These are phyloP conservation scores for Ogataea methylovora DNA, from an alignment of 805 yeast genomes.

Conservation along the genomic window DNA sequence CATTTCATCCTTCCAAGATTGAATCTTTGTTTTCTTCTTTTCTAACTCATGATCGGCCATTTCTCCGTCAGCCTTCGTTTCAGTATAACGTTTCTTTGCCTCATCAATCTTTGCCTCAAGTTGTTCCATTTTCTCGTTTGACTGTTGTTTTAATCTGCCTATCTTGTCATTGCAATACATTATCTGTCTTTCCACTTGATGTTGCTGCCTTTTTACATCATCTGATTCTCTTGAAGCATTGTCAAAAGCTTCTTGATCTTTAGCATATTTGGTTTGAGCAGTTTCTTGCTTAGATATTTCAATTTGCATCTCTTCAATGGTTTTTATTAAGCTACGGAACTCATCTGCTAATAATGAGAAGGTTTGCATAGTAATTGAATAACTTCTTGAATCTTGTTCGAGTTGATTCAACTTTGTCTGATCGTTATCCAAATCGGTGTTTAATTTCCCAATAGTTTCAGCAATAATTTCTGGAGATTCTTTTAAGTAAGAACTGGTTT, in stretches of 20 bases:
- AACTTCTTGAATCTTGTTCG: conserved; percentile 42
- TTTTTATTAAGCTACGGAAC: conserved; percentile 30
- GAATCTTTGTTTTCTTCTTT: conserved; percentile 40
- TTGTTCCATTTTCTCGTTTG: conserved; percentile 35
- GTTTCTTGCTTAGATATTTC: conserved; percentile 38
- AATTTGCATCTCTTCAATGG: conserved; percentile 42
- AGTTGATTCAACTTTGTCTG: conserved; percentile 29
- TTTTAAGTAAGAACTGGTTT: conserved; percentile 49
- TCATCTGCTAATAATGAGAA: conserved; percentile 45
- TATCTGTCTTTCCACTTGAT: conserved; percentile 44
- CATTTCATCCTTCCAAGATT: conserved; percentile 26
- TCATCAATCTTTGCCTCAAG: conserved; percentile 34
- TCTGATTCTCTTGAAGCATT: conserved; percentile 28
- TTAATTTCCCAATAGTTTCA: conserved; percentile 46
- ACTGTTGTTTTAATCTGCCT: conserved; percentile 33
- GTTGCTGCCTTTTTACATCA: conserved; percentile 34
- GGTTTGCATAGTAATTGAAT: conserved; percentile 49
- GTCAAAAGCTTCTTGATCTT: conserved; percentile 34
- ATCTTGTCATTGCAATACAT: conserved; percentile 40
- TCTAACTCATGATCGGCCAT: conserved; percentile 41
- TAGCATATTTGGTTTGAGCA: conserved; percentile 28
- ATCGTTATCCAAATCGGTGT: conserved; percentile 34
- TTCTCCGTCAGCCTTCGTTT: conserved; percentile 40
- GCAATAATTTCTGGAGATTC: conserved; percentile 52
- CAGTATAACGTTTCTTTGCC: conserved; percentile 38